phyloP scores from a whole-genome alignment of 371 early-diverging fungal species.

The Apophysomyces variabilis region DNA sequence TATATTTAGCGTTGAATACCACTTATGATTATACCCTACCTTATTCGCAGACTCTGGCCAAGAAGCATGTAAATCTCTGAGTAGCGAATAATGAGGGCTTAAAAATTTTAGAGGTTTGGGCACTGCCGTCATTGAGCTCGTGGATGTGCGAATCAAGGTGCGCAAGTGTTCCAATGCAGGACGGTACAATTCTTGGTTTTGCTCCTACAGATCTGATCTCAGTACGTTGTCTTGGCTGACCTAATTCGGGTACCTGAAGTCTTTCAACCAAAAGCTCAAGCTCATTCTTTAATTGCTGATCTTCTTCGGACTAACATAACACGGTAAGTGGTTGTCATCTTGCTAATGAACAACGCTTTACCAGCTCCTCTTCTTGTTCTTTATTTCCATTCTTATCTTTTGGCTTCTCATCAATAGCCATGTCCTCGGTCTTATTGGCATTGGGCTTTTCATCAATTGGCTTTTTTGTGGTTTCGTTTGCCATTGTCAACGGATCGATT shows the following conservation, averaged over 20 bases:
- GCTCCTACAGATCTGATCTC: conserved; percentile 54
- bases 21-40: conserved; percentile 35
- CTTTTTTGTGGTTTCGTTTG: conserved; percentile 24
- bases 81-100: conserved; percentile 79
- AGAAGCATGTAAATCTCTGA: conserved; percentile 70
- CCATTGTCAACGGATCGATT: conserved; percentile 25
- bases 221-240: neutral
- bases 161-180: conserved; percentile 88
- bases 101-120: conserved; percentile 98
- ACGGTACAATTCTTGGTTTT: conserved; percentile 74
- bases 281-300: conserved; percentile 89
- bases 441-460: conserved; percentile 19
- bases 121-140: conserved; percentile 98
- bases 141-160: conserved; percentile 89
- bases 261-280: conserved; percentile 94
- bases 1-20: conserved; percentile 2
- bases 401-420: conserved; percentile 29
- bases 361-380: conserved; percentile 55
- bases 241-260: conserved; percentile 62
- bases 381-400: conserved; percentile 50
- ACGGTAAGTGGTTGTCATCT: conserved; percentile 14
- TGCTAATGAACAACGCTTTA: conserved; percentile 17
- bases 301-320: conserved; percentile 89
- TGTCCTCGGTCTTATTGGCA: conserved; percentile 29
- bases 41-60: conserved; percentile 84